A percentile compares a stretch with the other conserved stretches of the same genome.
Evolutionary conservation across 2,329 filamentous ascomycete genomes (phyloP).

Genomic region (Fusarium nurragi): DNA sequence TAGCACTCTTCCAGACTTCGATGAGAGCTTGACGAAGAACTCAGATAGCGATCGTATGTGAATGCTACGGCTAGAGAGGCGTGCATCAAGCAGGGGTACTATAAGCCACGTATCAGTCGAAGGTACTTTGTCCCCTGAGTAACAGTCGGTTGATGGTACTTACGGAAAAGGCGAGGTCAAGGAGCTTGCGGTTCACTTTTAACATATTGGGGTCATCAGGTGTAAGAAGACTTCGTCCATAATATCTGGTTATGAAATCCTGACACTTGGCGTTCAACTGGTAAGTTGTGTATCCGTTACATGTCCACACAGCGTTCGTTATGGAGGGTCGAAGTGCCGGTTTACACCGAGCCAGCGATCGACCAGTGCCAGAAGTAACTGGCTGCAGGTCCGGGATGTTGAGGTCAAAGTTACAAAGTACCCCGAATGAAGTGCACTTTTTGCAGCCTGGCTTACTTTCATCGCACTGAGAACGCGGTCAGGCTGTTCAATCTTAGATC

Average conservation of each 20-base stretch:
- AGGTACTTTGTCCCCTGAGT: neutral
- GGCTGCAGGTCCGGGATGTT: conserved; percentile 52
- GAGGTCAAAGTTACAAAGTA: conserved; percentile 55
- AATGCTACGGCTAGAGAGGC: conserved; percentile 55
- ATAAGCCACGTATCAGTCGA: neutral
- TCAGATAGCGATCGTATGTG: conserved; percentile 52
- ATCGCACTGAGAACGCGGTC: conserved; percentile 52
- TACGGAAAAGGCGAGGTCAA: conserved; percentile 52
- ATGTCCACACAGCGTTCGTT: conserved; percentile 49
- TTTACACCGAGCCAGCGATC: conserved; percentile 21
- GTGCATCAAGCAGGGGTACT: conserved; percentile 59
- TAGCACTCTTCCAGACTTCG: conserved; percentile 53
- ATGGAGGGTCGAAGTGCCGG: conserved; percentile 39
- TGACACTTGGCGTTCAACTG: conserved; percentile 53
- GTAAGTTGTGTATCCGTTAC: conserved; percentile 45
- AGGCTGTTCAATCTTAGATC: neutral
- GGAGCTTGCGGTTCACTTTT: conserved; percentile 51
- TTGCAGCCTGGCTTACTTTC: conserved; percentile 56
- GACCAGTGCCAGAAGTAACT: conserved; percentile 38
- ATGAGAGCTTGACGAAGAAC: conserved; percentile 29
- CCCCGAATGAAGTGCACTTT: conserved; percentile 54
- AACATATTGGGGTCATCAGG: conserved; percentile 51
- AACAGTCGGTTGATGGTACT: conserved; percentile 26
- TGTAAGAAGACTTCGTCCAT: conserved; percentile 50
- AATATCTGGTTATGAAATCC: conserved; percentile 54